Percentiles rank a stretch among this genome's conserved stretches.
These are phyloP conservation scores for Gloeostereum incarnatum DNA, from an alignment of 768 basidiomycete species.

Conservation along the genomic window DNA sequence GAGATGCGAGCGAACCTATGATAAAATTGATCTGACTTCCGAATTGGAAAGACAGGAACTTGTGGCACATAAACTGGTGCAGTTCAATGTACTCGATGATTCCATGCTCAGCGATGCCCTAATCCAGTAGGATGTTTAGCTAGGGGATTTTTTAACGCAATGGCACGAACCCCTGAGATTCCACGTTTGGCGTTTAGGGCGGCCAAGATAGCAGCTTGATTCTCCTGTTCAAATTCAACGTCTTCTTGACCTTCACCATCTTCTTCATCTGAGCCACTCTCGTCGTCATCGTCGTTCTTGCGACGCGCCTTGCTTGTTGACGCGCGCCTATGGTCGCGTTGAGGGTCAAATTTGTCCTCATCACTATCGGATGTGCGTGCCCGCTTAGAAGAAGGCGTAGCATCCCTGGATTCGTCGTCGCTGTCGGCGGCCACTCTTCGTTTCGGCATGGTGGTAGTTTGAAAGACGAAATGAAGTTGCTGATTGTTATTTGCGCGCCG, in stretches of 20 bases:
- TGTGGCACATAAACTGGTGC: conserved; percentile 96
- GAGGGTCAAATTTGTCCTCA: conserved; percentile 1
- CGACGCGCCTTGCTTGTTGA: conserved; percentile 18
- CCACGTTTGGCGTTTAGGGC: conserved; percentile 39
- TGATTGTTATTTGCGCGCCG: too few relatives aligned
- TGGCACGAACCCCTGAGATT: conserved; percentile 33
- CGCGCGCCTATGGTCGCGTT: not conserved
- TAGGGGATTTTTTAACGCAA: not conserved
- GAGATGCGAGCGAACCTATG: conserved; percentile 49
- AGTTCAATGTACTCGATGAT: conserved; percentile 82
- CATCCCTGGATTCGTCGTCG: conserved; percentile 19
- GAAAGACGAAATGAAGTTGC: too few relatives aligned
- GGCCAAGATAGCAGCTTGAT: conserved; percentile 45
- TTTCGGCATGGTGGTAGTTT: too few relatives aligned
- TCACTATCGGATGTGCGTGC: conserved; percentile 20
- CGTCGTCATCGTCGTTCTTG: conserved; percentile 22
- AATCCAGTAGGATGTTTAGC: not conserved
- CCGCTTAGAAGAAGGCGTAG: conserved; percentile 31
- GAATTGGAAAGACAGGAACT: conserved; percentile 72
- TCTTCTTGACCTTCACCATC: conserved; percentile 28
- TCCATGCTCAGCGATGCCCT: conserved; percentile 81
- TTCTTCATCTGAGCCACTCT: conserved; percentile 17
- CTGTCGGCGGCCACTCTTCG: too few relatives aligned
- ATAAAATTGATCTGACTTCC: conserved; percentile 97
- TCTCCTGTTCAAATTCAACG: conserved; percentile 59